phyloP scores from a whole-genome alignment of 768 basidiomycete species.

The Boletus reticuloceps region DNA sequence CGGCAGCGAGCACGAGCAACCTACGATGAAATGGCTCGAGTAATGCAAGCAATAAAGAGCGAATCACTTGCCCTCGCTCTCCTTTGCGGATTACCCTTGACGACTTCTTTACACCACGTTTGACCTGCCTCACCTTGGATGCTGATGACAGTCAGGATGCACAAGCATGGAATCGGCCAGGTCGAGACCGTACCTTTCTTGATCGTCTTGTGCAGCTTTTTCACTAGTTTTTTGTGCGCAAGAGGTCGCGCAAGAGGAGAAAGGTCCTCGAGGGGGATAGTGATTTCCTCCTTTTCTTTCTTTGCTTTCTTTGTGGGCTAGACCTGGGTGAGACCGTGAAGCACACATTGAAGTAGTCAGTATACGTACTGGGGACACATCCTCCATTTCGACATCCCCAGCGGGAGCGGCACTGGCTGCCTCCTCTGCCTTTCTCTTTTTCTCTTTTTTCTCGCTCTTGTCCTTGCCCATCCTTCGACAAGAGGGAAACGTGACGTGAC shows the following conservation, averaged over 20 bases:
- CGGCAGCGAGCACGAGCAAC: constrained; percentile 88
- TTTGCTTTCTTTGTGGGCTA: constrained; percentile 57
- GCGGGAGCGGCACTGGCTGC: constrained; percentile 15
- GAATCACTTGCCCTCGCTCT: constrained; percentile 78
- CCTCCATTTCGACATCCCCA: constrained; percentile 50
- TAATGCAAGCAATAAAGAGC: not conserved
- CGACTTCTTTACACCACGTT: constrained; percentile 99
- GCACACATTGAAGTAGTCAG: constrained; percentile 27
- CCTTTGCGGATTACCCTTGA: constrained; percentile 97
- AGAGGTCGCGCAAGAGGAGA: constrained; percentile 94
- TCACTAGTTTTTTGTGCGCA: constrained; percentile 89
- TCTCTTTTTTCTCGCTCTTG: constrained; percentile 75
- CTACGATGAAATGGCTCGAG: constrained; percentile 36
- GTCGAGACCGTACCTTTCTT: constrained; percentile 65
- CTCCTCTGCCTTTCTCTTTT: constrained; percentile 55
- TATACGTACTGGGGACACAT: constrained; percentile 32
- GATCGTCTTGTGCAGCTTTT: constrained; percentile 92
- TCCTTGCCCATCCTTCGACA: constrained; percentile 57
- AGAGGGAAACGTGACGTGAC: constrained; percentile 18
- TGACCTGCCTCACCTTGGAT: constrained; percentile 91
- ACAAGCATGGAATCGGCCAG: not conserved
- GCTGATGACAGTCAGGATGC: constrained; percentile 45
- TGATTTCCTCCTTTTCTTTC: constrained; percentile 59
- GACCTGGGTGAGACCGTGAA: constrained; percentile 13
- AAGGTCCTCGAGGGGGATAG: constrained; percentile 74